phyloP scores from a whole-genome alignment of 176 grass and related monocot species.

The Triticum dicoccoides region DNA sequence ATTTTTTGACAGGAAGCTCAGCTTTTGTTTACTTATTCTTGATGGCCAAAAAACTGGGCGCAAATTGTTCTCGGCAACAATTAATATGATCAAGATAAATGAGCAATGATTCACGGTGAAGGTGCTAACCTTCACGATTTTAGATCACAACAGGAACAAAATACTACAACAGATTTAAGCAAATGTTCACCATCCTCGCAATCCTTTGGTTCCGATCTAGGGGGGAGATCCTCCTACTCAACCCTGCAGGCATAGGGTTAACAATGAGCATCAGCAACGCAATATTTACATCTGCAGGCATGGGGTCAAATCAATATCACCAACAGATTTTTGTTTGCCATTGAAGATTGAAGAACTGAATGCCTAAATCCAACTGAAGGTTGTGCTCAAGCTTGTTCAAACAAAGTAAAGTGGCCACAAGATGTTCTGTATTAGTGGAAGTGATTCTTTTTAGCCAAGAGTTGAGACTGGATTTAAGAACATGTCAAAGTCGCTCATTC shows the following conservation, averaged over 20 bases:
- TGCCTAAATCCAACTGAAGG: not conserved
- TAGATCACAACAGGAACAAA: not conserved
- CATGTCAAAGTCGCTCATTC: not conserved
- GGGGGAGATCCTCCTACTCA: slow-evolving; percentile 13
- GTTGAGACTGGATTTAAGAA: not conserved
- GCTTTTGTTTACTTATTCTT: not conserved
- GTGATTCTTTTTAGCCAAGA: not conserved
- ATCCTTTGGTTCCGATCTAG: not conserved
- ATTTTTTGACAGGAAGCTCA: too few relatives aligned
- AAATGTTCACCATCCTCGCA: not conserved
- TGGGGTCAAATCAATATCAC: not conserved
- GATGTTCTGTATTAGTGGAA: not conserved
- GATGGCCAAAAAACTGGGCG: not conserved
- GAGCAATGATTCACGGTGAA: not conserved
- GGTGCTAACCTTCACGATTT: not conserved
- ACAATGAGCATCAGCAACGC: not conserved
- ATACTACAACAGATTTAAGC: slow-evolving; percentile 5
- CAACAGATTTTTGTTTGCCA: not conserved
- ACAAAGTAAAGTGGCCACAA: not conserved
- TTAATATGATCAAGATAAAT: not conserved
- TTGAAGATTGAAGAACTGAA: not conserved
- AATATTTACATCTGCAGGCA: not conserved
- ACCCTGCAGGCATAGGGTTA: slow-evolving; percentile 19
- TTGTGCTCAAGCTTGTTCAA: not conserved
- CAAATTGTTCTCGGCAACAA: not conserved